Evolutionary conservation across 140 eudicot species (phyloP).

Genomic region (Stevia rebaudiana): DNA sequence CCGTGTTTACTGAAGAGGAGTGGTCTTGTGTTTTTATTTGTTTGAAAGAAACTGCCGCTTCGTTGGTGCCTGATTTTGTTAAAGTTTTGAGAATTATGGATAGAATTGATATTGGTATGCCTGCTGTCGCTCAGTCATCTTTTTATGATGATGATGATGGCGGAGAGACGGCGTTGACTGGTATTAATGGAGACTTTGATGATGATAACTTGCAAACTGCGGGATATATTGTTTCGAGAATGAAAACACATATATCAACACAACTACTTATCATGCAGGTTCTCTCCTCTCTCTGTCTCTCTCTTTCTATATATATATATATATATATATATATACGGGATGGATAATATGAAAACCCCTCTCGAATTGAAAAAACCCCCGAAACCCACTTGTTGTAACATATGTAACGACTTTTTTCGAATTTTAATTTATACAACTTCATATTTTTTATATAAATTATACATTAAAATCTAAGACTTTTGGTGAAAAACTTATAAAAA

Average conservation of each 20-base stretch:
- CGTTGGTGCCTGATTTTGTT: slow-evolving; percentile 51
- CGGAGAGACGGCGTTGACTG: slow-evolving; percentile 31
- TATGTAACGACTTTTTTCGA: too few relatives aligned
- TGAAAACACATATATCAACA: slow-evolving; percentile 77
- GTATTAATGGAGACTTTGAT: slow-evolving; percentile 39
- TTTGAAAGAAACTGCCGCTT: slow-evolving; percentile 56
- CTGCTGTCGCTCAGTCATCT: slow-evolving; percentile 36
- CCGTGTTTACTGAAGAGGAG: slow-evolving; percentile 66
- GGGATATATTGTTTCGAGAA: slow-evolving; percentile 72
- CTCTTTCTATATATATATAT: background rate
- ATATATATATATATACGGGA: too few relatives aligned
- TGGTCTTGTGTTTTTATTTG: slow-evolving; percentile 65
- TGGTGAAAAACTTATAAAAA: too few relatives aligned
- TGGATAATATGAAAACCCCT: too few relatives aligned
- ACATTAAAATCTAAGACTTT: too few relatives aligned
- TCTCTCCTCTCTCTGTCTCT: slow-evolving; percentile 8
- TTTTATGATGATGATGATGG: slow-evolving; percentile 29
- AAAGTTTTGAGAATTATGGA: slow-evolving; percentile 67
- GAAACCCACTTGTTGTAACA: too few relatives aligned
- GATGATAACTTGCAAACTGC: slow-evolving; percentile 82
- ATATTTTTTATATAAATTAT: too few relatives aligned
- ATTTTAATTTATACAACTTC: too few relatives aligned
- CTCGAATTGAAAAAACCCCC: too few relatives aligned
- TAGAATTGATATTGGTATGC: slow-evolving; percentile 50
- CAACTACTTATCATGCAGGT: slow-evolving; percentile 88